Percentiles rank a stretch among this genome's conserved stretches.
Evolutionary conservation across 352 stramenopile genomes (phyloP).

Genomic region (Globisporangium acanthophoron): DNA sequence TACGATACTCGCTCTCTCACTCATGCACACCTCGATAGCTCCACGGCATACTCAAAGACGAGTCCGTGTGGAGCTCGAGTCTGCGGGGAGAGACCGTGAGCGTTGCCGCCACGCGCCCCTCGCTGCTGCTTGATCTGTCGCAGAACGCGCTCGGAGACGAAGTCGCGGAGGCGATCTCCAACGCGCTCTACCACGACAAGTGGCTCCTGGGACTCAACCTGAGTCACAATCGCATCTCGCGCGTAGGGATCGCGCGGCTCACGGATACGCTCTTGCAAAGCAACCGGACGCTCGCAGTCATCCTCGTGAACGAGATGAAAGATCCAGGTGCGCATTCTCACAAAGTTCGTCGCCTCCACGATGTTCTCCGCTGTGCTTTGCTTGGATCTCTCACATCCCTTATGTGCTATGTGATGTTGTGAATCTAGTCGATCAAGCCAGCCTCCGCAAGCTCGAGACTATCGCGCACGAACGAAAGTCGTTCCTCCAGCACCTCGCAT

Average conservation of each 20-base stretch:
- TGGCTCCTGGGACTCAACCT: conserved; percentile 57
- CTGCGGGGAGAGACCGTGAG: conserved; percentile 25
- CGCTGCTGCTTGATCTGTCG: conserved; percentile 41
- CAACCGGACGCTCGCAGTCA: conserved; percentile 44
- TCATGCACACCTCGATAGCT: conserved; percentile 20
- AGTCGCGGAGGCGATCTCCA: conserved; percentile 27
- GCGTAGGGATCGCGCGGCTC: conserved; percentile 20
- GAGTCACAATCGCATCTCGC: conserved; percentile 32
- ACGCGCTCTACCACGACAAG: conserved; percentile 61
- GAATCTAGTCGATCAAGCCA: conserved; percentile 7
- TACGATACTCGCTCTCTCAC: not conserved
- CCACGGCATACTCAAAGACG: conserved; percentile 44
- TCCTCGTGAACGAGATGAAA: conserved; percentile 28
- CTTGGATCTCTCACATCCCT: not conserved
- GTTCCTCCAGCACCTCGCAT: conserved; percentile 29
- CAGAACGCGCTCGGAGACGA: conserved; percentile 41
- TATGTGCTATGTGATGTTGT: not conserved
- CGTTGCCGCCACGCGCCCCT: conserved; percentile 5
- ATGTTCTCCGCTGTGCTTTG: not conserved
- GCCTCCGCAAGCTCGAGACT: conserved; percentile 16
- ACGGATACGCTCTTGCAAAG: conserved; percentile 30
- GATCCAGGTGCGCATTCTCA: conserved; percentile 15
- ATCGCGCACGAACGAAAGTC: conserved; percentile 18
- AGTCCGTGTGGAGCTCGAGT: conserved; percentile 50
- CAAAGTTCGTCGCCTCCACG: not conserved